Evolutionary conservation across 768 basidiomycete genomes (phyloP), one percentile per base, ranked within the genome.

Genomic region (Phylloporus arenicola): DNA sequence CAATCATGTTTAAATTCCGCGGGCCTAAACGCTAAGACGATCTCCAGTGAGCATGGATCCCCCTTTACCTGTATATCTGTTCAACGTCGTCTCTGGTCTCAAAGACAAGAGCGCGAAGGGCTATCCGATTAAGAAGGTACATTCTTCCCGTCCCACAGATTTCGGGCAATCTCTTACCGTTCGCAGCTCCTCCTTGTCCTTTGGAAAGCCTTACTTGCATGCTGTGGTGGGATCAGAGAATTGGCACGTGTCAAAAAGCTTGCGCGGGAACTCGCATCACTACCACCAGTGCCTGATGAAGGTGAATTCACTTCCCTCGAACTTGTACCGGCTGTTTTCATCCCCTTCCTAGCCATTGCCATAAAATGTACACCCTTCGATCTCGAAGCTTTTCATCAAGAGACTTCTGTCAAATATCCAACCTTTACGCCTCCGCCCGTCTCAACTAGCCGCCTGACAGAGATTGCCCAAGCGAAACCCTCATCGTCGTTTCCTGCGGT

Each of bases 61-160:
- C 12, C 94, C 96, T 12, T 72, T 98, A 19, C 94, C 95, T 1
- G 84, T 95, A 7, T 93, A 93, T 62, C 74, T 98, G 16, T 91
- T 96, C 72, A 86, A 86, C 47, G 79, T 93, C 42, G 85, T 97
- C n/a, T 85, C 92, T 20, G 83, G 85, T 37, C 72, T 97, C 37
- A 84, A 91, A 57, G 95, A 98, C 66, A 92, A 92, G 71, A 88
- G 87, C 62, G 88, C 92, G 2, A 93, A 90, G 63, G 91, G 91
- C 6, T 99, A 96, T 69, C 96, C 96, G 0, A 88, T 96, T 59
- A 99, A 98, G 72, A 97, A 97, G 80, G 93, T 89, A 46, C 19
- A 65, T 43, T 25, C 48, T 17, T 31, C 34, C 35, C 33, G 42
- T 53, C 47, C 25, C 35, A 24, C 47, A 48, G 37, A 47, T 13